Conservation (phyloP, 371 early-diverging fungal genomes). For the Mucor plumbeus region DNA sequence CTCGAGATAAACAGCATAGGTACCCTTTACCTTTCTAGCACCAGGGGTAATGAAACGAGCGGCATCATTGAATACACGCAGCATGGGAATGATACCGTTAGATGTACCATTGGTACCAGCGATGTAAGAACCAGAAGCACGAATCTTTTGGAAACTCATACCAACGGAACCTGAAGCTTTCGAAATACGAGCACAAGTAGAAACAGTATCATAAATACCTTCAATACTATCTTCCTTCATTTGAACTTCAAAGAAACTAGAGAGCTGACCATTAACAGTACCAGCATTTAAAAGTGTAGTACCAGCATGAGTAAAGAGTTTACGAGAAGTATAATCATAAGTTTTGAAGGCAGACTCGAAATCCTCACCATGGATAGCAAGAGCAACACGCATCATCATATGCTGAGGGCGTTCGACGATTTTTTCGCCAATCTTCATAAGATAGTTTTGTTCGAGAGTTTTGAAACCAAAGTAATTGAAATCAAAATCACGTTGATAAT, state of each 20-base stretch:
- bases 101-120: slow-evolving; percentile 94
- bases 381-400: slow-evolving; percentile 94
- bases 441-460: slow-evolving; percentile 90
- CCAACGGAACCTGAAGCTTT: slow-evolving; percentile 96
- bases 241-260: slow-evolving; percentile 40
- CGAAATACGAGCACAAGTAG: slow-evolving; percentile 89
- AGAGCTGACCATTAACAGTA: slow-evolving; percentile 86
- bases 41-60: slow-evolving; percentile 96
- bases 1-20: slow-evolving; percentile 95
- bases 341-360: slow-evolving; percentile 88
- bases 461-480: slow-evolving; percentile 97
- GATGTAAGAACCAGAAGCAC: slow-evolving; percentile 88
- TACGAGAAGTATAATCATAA: slow-evolving; percentile 86
- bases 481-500: slow-evolving; percentile 90
- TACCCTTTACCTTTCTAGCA: slow-evolving; percentile 93
- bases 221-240: slow-evolving; percentile 73
- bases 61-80: slow-evolving; percentile 94
- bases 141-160: slow-evolving; percentile 89
- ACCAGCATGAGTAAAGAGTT: slow-evolving; percentile 92
- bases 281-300: slow-evolving; percentile 98
- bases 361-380: slow-evolving; percentile 91
- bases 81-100: slow-evolving; percentile 95
- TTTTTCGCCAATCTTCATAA: slow-evolving; percentile 77
- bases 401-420: slow-evolving; percentile 95
- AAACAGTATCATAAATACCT: slow-evolving; percentile 94